Evolutionary conservation across 1,139 yeast genomes (phyloP), one percentile per base, ranked within the genome.

Genomic region (Pneumocystis carinii): DNA sequence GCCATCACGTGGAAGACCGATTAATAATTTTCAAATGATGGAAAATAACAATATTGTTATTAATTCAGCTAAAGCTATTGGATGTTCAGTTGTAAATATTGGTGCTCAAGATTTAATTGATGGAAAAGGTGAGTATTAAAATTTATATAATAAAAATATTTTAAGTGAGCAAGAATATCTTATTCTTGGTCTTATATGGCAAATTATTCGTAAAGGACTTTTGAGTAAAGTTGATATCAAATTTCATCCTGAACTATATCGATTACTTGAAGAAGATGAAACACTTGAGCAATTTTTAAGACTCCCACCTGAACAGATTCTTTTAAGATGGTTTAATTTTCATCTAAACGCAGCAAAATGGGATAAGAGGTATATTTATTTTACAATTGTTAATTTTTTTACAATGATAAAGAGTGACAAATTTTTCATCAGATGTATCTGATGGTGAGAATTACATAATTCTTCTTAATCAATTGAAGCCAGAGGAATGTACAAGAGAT

Each of bases 11-110:
- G 86, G 86, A 67, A 90, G 89, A 76, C 77, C 81, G n/a, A 81
- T 92, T 73, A 92, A 94, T 79, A 89, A 89, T 72, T 92, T 92
- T 79, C 95, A 90, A 69, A 90, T 94, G 85, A 83, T 88, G 66
- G 99, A 92, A 77, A 92, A 92, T 75, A 97, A 98, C 63, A 92
- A 92, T 75, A 90, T 92, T 69, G 98, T 92, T 59, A 88, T 92
- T 75, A 92, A 92, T 74, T 92, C 98, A 2, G 98, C 98, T 56
- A 92, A 92, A 77, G 98, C 97, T 64, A 92, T 92, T 75, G 92
- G 97, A 79, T 88, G 92, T 64, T 62, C 66, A 8, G 98, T 92
- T 62, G 97, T 94, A 62, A 92, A 92, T 73, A 97, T 92, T 62
- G 97, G 92, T 71, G 87, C 97, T 3, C 97, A 92, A 74, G 97